Evolutionary conservation across 2,329 filamentous ascomycete species (phyloP), one percentile per base, ranked within the genome.

Genomic region (Fusarium verrucosum): DNA sequence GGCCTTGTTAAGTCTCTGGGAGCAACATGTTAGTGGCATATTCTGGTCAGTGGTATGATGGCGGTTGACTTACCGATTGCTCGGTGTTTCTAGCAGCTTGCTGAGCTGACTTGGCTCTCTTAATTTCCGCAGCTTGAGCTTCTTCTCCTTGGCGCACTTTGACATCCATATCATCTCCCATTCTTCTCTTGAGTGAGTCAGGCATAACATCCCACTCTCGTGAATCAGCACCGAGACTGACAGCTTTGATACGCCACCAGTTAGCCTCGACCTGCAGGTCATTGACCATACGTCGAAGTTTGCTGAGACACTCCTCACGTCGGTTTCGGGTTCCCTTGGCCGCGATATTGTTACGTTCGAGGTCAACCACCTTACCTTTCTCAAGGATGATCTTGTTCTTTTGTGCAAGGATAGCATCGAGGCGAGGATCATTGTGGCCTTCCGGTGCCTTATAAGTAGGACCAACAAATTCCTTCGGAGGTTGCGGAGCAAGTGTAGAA

Each of bases 301-400:
- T 58, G 0, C 51, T 42, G 2, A 75, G 63, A 1, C 65, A 56
- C 45, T 78, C 76, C 23, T 74, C 51, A 1, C 76, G 70, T 19
- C 70, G 64, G 19, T 72, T 58, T 1, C 78, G 72, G 11, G 73
- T 76, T 50, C 77, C 75, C 62, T 75, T 77, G 22, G 78, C 78
- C 1, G 78, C 75, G 32, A 67, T 55, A 58, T 79, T 80, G 69
- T 80, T 80, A 6, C 78, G 68, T 37, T 70, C 55, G 3, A 74
- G 69, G 17, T 78, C 73, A 3, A 73, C 42, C 7, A 41, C 13
- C 46, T 77, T 75, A 53, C 74, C 74, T 8, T 58, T 52, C 0
- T 43, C 58, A 19, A 70, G 62, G 3, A 74, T 60, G 1, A 50
- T 8, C 1, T 33, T 22, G 0, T 65, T 58, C 17, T 62, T 50